A percentile compares a stretch with the other conserved stretches of the same genome.
These are phyloP conservation scores for Nitzschia sp. DNA, from an alignment of 108 stramenopile genomes.

Conservation along the genomic window DNA sequence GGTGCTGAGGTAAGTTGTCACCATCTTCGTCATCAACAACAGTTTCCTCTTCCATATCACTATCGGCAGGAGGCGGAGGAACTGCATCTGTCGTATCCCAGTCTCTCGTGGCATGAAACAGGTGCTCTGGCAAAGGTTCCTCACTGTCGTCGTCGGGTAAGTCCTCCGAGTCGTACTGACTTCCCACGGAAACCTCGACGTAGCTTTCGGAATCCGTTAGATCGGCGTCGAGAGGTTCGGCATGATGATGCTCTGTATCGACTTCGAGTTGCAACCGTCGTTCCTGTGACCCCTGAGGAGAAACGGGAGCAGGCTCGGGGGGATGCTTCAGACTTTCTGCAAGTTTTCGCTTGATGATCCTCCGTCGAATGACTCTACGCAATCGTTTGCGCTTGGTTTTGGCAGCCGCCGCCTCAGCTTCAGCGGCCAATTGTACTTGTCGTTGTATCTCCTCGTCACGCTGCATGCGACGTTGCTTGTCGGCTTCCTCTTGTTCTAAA, in stretches of 20 bases:
- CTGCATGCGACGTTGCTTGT: neutral
- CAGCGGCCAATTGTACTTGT: neutral
- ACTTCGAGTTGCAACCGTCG: neutral
- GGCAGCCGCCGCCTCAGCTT: neutral
- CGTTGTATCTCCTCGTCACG: neutral
- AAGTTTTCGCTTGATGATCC: slow-evolving; percentile 8
- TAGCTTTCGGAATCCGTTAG: neutral
- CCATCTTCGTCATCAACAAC: neutral
- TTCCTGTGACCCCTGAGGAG: neutral
- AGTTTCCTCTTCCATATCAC: neutral
- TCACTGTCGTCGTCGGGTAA: too few relatives aligned
- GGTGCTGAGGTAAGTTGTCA: neutral
- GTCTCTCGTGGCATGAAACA: too few relatives aligned
- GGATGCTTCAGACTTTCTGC: neutral
- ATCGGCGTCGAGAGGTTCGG: neutral
- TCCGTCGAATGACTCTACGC: slow-evolving; percentile 14
- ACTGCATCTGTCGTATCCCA: too few relatives aligned
- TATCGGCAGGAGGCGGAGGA: neutral
- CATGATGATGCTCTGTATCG: neutral
- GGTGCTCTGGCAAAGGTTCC: too few relatives aligned
- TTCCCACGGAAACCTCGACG: neutral
- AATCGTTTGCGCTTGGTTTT: neutral
- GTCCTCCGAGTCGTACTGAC: too few relatives aligned
- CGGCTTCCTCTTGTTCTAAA: too few relatives aligned
- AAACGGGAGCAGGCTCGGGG: neutral